These are phyloP conservation scores for Talaromyces sp. DNA, from an alignment of 2,329 filamentous ascomycete genomes.

Conservation along the genomic window DNA sequence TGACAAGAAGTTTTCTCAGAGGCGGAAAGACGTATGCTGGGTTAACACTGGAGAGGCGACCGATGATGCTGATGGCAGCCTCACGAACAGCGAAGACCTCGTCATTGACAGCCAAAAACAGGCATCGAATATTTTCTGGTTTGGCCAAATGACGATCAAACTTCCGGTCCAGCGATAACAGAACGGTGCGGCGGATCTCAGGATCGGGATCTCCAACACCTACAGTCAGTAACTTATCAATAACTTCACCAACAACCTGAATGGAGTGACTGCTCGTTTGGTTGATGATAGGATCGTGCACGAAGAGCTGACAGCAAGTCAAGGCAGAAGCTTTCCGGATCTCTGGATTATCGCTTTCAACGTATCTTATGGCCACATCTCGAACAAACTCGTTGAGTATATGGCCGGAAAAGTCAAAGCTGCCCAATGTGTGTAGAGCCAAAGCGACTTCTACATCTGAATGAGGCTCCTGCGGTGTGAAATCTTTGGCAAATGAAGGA, in stretches of 20 bases:
- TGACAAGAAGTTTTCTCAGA: constrained; percentile 87
- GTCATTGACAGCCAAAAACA: constrained; percentile 94
- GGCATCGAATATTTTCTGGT: constrained; percentile 90
- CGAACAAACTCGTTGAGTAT: constrained; percentile 97
- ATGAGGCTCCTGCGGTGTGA: constrained; percentile 76
- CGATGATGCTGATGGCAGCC: constrained; percentile 93
- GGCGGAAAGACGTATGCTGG: constrained; percentile 97
- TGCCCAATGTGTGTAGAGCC: constrained; percentile 91
- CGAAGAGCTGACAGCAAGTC: constrained; percentile 96
- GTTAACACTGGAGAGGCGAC: constrained; percentile 82
- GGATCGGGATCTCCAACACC: constrained; percentile 88
- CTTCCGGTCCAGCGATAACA: constrained; percentile 82
- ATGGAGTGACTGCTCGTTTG: constrained; percentile 96
- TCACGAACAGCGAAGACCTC: constrained; percentile 89
- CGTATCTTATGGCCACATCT: constrained; percentile 95
- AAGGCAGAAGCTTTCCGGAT: constrained; percentile 91
- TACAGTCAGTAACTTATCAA: constrained; percentile 91
- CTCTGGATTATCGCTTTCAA: constrained; percentile 90
- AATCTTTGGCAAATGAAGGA: constrained; percentile 79
- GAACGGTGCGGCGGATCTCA: constrained; percentile 80
- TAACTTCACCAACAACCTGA: constrained; percentile 95
- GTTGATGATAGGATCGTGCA: constrained; percentile 93
- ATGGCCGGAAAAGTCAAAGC: constrained; percentile 87
- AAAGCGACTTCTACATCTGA: constrained; percentile 84
- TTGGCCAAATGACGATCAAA: constrained; percentile 97